phyloP scores from a whole-genome alignment of 2,329 filamentous ascomycete species.

The Scedosporium apiospermum region DNA sequence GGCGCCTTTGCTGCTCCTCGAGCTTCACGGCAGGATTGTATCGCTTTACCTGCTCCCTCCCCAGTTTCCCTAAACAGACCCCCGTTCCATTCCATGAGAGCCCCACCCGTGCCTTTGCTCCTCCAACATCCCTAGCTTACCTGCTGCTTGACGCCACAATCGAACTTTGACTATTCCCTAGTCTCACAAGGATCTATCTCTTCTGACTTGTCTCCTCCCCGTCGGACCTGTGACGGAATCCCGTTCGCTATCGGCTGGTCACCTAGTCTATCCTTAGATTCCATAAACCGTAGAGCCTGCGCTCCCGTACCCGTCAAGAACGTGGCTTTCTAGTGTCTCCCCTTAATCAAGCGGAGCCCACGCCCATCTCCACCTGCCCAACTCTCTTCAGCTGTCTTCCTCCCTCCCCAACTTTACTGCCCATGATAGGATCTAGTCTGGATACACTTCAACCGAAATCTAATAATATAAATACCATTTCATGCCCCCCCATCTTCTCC shows the following conservation, averaged over 20 bases:
- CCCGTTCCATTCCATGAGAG: background rate
- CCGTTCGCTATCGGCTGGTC: conserved; percentile 1
- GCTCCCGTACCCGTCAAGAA: background rate
- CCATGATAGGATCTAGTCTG: background rate
- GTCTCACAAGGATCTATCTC: conserved; percentile 4
- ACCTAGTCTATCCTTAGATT: background rate
- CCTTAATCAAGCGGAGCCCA: background rate
- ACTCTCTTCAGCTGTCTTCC: conserved; percentile 1
- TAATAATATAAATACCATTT: background rate
- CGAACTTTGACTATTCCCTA: background rate
- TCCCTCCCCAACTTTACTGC: background rate
- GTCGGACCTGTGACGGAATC: conserved; percentile 3
- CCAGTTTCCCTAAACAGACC: background rate
- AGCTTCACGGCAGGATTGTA: background rate
- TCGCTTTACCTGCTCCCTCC: background rate
- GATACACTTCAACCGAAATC: background rate
- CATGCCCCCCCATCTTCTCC: background rate
- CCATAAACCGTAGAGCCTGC: background rate
- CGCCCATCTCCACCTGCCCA: background rate
- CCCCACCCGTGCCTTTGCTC: conserved; percentile 4
- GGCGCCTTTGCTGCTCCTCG: background rate
- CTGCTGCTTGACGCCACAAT: conserved; percentile 3
- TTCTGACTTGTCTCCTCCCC: conserved; percentile 6
- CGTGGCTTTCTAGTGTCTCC: background rate
- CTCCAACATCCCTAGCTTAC: background rate